phyloP scores from a whole-genome alignment of 1,284 basidiomycete genomes.

The Sparassis latifolia region DNA sequence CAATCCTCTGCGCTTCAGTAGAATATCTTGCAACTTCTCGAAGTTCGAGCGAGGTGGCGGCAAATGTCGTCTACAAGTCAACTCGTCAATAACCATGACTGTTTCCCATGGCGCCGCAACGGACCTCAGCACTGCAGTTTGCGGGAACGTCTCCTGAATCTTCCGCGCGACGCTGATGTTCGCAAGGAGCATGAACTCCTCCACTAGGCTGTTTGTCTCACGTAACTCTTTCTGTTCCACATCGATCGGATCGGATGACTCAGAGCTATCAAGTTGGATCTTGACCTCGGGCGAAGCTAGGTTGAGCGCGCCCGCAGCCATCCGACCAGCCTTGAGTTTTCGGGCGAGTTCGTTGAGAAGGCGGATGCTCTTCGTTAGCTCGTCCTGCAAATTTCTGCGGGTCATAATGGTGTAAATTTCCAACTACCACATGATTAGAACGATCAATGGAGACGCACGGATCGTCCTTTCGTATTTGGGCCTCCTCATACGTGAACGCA shows the following conservation, averaged over 20 bases:
- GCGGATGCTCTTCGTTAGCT: conserved; percentile 84
- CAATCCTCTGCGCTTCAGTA: conserved; percentile 82
- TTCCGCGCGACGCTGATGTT: conserved; percentile 92
- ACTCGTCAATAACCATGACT: neutral
- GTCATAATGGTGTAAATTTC: neutral
- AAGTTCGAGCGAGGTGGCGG: conserved; percentile 94
- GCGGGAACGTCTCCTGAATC: conserved; percentile 93
- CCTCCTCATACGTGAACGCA: conserved; percentile 97
- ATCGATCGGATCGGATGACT: conserved; percentile 93
- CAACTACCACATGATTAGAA: neutral
- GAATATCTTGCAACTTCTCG: conserved; percentile 91
- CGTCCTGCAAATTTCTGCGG: conserved; percentile 67
- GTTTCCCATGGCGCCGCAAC: conserved; percentile 10
- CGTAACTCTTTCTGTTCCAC: conserved; percentile 93
- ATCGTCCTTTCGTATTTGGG: conserved; percentile 92
- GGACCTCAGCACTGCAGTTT: conserved; percentile 88
- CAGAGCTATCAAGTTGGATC: conserved; percentile 89
- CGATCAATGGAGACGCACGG: conserved; percentile 43
- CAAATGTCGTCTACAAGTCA: conserved; percentile 69
- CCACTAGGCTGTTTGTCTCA: conserved; percentile 96
- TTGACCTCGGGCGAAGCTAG: conserved; percentile 98
- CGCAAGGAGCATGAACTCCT: conserved; percentile 98
- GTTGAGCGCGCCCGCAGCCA: conserved; percentile 93
- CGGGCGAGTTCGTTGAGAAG: conserved; percentile 86
- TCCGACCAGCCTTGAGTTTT: conserved; percentile 82